phyloP scores from a whole-genome alignment of 2,329 filamentous ascomycete genomes.

The Fusarium redolens region DNA sequence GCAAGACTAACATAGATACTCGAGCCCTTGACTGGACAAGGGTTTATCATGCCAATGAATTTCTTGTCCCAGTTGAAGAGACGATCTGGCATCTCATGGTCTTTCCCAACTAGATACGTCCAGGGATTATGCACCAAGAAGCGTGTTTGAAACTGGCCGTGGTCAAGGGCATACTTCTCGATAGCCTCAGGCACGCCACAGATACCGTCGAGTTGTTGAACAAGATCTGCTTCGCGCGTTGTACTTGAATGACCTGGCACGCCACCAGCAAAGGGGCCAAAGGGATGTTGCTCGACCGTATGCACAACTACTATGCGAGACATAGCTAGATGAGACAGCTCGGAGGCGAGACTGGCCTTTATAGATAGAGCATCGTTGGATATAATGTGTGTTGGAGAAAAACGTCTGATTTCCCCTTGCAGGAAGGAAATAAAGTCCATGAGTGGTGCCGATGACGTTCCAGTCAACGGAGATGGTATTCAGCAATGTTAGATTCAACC shows the following conservation, averaged over 20 bases:
- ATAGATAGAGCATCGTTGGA: neutral
- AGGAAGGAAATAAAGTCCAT: neutral
- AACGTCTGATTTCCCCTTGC: neutral
- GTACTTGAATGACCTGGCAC: neutral
- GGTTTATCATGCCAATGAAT: neutral
- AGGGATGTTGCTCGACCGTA: constrained; percentile 1
- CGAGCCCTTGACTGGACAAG: neutral
- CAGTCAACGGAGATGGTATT: neutral
- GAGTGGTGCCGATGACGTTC: neutral
- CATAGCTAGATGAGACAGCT: neutral
- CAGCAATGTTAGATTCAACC: fast-evolving
- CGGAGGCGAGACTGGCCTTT: neutral
- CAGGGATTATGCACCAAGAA: constrained; percentile 1
- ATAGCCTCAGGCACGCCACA: neutral
- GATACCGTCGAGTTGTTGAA: neutral
- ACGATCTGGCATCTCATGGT: neutral
- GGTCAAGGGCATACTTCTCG: neutral
- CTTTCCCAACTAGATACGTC: neutral
- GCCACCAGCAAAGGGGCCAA: neutral
- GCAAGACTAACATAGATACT: neutral
- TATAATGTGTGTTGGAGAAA: neutral
- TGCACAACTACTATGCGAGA: neutral
- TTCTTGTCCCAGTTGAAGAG: neutral
- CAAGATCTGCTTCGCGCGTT: neutral
- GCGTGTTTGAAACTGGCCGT: neutral